Conservation (phyloP, 305 asterid genomes). For the Salvia sclarea region DNA sequence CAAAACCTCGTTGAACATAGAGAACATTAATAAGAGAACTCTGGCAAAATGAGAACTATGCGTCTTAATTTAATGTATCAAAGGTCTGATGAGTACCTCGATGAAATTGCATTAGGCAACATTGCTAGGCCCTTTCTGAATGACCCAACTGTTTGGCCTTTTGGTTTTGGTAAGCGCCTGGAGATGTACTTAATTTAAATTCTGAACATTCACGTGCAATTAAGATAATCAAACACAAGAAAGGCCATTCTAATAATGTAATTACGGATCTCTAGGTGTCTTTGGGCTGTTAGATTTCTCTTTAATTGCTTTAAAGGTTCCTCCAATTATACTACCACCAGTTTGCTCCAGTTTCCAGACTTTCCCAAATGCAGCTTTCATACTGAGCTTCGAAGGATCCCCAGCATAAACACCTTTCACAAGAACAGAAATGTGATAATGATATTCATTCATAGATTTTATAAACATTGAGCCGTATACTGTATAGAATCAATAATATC, state of each 20-base stretch:
- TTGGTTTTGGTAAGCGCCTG: conserved; percentile 91
- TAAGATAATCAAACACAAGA: conserved; percentile 32
- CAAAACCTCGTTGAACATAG: conserved; percentile 14
- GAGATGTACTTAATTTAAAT: conserved; percentile 34
- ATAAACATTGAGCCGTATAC: conserved; percentile 2
- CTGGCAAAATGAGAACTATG: too few species aligned
- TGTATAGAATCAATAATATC: too few species aligned
- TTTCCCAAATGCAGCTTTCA: conserved; percentile 98
- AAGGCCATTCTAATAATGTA: conserved; percentile 25
- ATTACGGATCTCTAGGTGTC: conserved; percentile 85
- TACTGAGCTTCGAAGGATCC: conserved; percentile 90
- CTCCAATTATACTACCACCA: conserved; percentile 95
- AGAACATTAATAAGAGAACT: conserved; percentile 18
- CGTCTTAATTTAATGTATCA: conserved; percentile 2
- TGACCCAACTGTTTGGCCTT: conserved; percentile 97
- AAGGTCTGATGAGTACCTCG: conserved; percentile 48
- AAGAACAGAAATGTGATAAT: conserved; percentile 15
- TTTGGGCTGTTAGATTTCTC: conserved; percentile 58
- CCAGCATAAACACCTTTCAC: conserved; percentile 94
- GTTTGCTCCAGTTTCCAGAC: conserved; percentile 96
- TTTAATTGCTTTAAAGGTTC: conserved; percentile 76
- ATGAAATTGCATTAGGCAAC: conserved; percentile 82
- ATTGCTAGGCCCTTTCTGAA: conserved; percentile 76
- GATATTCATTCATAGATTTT: neutral
- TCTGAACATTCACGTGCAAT: conserved; percentile 25